Base-by-base conservation (phyloP, 148 eudicot species). In the Rhododendron williamsianum region DNA sequence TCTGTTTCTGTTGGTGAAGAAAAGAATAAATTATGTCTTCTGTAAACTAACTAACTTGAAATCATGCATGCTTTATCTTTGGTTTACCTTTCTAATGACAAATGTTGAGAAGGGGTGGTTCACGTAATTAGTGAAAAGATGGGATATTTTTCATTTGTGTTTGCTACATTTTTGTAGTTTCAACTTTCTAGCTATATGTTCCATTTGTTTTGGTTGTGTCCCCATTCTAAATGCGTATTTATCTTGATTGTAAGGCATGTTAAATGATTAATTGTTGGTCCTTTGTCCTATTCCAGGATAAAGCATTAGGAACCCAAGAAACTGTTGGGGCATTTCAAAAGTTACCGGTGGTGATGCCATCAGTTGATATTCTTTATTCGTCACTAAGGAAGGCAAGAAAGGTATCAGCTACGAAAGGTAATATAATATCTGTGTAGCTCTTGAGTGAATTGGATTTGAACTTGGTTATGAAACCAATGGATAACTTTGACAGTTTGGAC, bases 271-370 rank as follows among this genome's bases (percentile, higher is more conserved):
- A 9, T 41, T 83, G 33, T 23, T 18, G 30, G 56, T 52, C 36
- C 54, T 48, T 56, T 89, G 49, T 86, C 81, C 23, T 46, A 65
- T 87, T 86, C 54, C 85, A 94, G 98, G 92, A 84, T 56, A 88
- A 87, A 88, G 84, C 82, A 83, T 78, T 87, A 58, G 23, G 46
- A 49, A 86, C 88, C 54, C 49, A 85, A 69, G 96, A 92, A 86
- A 90, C 82, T 83, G 84, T 95, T n/a, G 99, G 99, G 81, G 99
- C 98, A 77, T 95, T 97, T 86, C 99, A 97, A 88, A 93, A 94
- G 88, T 88, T 97, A 85, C 99, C 99, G 8, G 94, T 94, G 95
- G 99, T 97, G 84, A 94, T 94, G 98, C 99, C 99, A 67, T 92
- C 98, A 58, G 76, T 85, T 83, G 99, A 95, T 89, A 92, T 97